Evolutionary conservation across 1,284 basidiomycete species (phyloP).

Genomic region (Trichosporon ovoides): DNA sequence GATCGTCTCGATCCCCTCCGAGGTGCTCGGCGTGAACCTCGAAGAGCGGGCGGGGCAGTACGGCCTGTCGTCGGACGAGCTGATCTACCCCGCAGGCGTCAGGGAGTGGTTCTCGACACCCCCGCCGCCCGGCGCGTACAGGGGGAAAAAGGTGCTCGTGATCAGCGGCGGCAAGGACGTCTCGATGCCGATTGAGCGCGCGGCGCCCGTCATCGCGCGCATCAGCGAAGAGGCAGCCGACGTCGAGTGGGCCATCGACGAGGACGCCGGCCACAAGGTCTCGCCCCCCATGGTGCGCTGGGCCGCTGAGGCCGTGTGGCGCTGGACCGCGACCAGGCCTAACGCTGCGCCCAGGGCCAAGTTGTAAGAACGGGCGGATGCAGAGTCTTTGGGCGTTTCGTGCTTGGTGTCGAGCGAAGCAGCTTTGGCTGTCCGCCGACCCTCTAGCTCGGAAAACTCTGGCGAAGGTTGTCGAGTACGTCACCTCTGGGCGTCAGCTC

Average conservation of each 20-base stretch:
- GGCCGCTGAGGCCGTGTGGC: slow-evolving; percentile 10
- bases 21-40: slow-evolving; percentile 56
- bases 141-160: slow-evolving; percentile 65
- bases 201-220: neutral
- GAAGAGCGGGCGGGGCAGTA: slow-evolving; percentile 16
- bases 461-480: too few species aligned
- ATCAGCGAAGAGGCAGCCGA: slow-evolving; percentile 5
- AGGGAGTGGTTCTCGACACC: slow-evolving; percentile 56
- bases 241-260: slow-evolving; percentile 4
- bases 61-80: slow-evolving; percentile 53
- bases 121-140: slow-evolving; percentile 51
- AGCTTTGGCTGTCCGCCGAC: too few species aligned
- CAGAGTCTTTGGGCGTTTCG: too few species aligned
- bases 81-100: slow-evolving; percentile 51
- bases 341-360: neutral
- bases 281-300: slow-evolving; percentile 9
- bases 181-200: slow-evolving; percentile 31
- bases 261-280: slow-evolving; percentile 6
- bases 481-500: too few species aligned
- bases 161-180: slow-evolving; percentile 54
- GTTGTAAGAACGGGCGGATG: too few species aligned
- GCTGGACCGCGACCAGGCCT: neutral
- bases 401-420: too few species aligned
- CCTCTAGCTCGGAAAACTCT: too few species aligned
- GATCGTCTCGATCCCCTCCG: slow-evolving; percentile 66